Percentiles rank a stretch among this genome's conserved stretches.
phyloP scores from a whole-genome alignment of 2,329 filamentous ascomycete genomes.

The Dactylonectria macrodidyma region DNA sequence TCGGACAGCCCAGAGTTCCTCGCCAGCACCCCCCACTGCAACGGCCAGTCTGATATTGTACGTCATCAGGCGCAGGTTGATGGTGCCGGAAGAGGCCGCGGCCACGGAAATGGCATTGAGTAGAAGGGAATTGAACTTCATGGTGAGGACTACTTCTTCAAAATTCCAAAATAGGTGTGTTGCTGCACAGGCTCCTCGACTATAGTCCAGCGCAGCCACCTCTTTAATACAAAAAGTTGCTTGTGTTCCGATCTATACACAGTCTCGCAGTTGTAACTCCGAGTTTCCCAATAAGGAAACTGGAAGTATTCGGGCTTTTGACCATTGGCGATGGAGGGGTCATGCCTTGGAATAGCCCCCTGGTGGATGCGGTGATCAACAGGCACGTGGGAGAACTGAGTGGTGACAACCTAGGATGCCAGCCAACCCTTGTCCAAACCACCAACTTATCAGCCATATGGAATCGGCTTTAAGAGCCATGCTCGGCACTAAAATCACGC shows the following conservation, averaged over 20 bases:
- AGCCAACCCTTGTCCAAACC: background rate
- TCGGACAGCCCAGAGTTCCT: constrained; percentile 71
- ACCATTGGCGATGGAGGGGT: constrained; percentile 3
- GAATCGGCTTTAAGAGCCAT: background rate
- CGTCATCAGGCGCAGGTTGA: constrained; percentile 68
- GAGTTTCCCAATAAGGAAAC: constrained; percentile 19
- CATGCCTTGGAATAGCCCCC: constrained; percentile 11
- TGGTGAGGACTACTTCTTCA: constrained; percentile 15
- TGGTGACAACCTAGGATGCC: constrained; percentile 11
- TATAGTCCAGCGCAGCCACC: background rate
- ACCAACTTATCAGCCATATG: background rate
- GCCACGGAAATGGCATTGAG: constrained; percentile 29
- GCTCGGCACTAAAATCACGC: background rate
- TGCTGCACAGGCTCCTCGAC: background rate
- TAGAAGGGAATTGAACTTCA: constrained; percentile 37
- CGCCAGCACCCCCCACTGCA: constrained; percentile 61
- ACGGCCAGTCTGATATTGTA: constrained; percentile 77
- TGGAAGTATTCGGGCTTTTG: constrained; percentile 5
- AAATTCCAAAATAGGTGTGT: background rate
- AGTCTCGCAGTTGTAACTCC: constrained; percentile 12
- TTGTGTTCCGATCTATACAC: background rate
- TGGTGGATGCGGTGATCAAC: constrained; percentile 20
- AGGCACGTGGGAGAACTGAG: constrained; percentile 29
- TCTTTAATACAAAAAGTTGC: background rate
- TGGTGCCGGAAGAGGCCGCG: constrained; percentile 30